Evolutionary conservation across 2,329 filamentous ascomycete species (phyloP).

Genomic region (Ophiostoma tasmaniense): DNA sequence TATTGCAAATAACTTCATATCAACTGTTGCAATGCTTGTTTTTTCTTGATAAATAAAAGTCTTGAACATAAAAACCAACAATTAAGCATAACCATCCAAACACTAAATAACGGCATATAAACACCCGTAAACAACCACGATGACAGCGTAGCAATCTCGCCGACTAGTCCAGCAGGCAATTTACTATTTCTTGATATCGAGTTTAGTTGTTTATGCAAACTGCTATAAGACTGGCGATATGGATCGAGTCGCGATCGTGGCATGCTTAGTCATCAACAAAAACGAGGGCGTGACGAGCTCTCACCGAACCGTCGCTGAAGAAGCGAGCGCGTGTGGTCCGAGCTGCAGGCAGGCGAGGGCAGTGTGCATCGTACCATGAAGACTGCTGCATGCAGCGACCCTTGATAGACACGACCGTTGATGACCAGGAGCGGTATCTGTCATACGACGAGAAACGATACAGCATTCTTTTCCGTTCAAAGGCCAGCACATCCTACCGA

Average conservation of each 20-base stretch:
- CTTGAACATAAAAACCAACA: too few species aligned
- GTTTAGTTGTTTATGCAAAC: background rate
- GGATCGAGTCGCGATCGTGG: background rate
- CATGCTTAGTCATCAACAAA: background rate
- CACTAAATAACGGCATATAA: background rate
- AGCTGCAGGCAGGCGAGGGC: background rate
- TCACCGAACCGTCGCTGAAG: background rate
- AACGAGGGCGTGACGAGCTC: background rate
- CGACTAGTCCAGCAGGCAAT: background rate
- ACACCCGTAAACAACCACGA: background rate
- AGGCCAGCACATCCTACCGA: too few species aligned
- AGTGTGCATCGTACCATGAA: background rate
- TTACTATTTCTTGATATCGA: background rate
- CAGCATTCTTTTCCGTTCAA: too few species aligned
- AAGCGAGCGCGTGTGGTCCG: background rate
- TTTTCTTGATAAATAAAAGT: too few species aligned
- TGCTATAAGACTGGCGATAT: background rate
- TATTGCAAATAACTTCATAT: too few species aligned
- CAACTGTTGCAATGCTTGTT: too few species aligned
- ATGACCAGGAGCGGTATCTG: background rate
- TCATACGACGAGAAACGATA: background rate
- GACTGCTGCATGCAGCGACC: background rate
- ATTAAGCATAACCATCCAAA: background rate
- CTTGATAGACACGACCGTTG: background rate
- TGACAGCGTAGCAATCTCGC: background rate